These are phyloP conservation scores for Zoysia japonica DNA, from an alignment of 176 grass and related monocot species.

Conservation along the genomic window DNA sequence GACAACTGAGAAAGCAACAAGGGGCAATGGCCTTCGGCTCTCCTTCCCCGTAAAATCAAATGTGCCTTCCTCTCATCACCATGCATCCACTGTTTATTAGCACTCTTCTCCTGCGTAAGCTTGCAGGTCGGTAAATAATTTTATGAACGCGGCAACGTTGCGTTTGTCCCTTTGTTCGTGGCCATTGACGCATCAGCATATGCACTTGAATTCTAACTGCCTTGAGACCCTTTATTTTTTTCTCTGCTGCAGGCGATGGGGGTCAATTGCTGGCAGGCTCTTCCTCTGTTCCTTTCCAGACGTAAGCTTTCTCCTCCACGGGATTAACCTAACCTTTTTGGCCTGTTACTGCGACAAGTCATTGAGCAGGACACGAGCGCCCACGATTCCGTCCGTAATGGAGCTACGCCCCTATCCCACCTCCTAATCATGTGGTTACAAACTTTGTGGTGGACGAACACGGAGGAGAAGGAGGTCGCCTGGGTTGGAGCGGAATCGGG, in stretches of 20 bases:
- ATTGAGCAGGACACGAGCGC: constrained; percentile 5
- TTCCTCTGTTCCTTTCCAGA: constrained; percentile 9
- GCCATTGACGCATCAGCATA: constrained; percentile 4
- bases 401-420: not conserved
- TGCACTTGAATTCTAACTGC: not conserved
- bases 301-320: constrained; percentile 25
- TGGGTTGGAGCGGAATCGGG: constrained; percentile 23
- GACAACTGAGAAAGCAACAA: constrained; percentile 69
- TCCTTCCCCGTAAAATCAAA: not conserved
- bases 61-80: constrained; percentile 1
- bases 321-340: constrained; percentile 30
- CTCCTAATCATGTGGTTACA: constrained; percentile 44
- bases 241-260: not conserved
- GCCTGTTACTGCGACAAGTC: constrained; percentile 28
- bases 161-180: constrained; percentile 50
- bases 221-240: not conserved
- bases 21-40: not conserved
- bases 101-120: not conserved
- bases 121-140: not conserved
- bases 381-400: constrained; percentile 10
- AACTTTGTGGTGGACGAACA: constrained; percentile 26
- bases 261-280: constrained; percentile 1
- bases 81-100: not conserved
- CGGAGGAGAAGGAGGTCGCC: not conserved
- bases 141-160: not conserved